phyloP scores from a whole-genome alignment of 805 yeast genomes.

The Ogataea paraovalis region DNA sequence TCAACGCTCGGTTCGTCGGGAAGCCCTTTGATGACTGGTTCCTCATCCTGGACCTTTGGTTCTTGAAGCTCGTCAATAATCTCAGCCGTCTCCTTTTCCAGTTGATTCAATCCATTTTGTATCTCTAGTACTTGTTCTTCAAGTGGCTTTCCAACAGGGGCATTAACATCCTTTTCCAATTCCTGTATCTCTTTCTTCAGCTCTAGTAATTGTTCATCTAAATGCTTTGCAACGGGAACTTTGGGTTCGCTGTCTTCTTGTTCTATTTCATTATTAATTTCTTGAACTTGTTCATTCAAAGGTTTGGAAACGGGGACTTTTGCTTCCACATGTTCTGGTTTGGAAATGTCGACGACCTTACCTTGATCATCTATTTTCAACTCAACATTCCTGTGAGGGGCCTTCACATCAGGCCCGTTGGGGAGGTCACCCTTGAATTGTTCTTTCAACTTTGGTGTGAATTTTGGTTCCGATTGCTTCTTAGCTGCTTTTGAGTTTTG shows the following conservation, averaged over 20 bases:
- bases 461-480: neutral
- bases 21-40: neutral
- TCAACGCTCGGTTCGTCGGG: neutral
- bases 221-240: neutral
- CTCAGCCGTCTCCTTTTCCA: slow-evolving; percentile 4
- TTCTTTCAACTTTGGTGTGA: neutral
- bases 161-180: slow-evolving; percentile 3
- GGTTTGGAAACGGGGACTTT: slow-evolving; percentile 27
- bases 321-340: slow-evolving; percentile 6
- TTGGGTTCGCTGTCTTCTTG: slow-evolving; percentile 1
- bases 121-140: slow-evolving; percentile 20
- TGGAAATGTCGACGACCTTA: neutral
- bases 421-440: neutral
- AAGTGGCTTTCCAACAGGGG: neutral
- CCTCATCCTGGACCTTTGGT: neutral
- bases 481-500: neutral
- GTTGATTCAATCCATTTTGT: slow-evolving; percentile 8
- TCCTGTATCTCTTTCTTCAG: slow-evolving; percentile 10
- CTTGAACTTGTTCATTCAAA: slow-evolving; percentile 22
- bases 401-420: neutral
- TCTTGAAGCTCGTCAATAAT: neutral
- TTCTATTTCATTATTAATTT: slow-evolving; percentile 12
- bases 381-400: neutral
- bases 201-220: slow-evolving; percentile 17
- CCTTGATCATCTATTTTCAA: neutral